Evolutionary conservation across 1,284 basidiomycete species (phyloP), one percentile per base, ranked within the genome.

Genomic region (Taiwanofungus camphoratus): DNA sequence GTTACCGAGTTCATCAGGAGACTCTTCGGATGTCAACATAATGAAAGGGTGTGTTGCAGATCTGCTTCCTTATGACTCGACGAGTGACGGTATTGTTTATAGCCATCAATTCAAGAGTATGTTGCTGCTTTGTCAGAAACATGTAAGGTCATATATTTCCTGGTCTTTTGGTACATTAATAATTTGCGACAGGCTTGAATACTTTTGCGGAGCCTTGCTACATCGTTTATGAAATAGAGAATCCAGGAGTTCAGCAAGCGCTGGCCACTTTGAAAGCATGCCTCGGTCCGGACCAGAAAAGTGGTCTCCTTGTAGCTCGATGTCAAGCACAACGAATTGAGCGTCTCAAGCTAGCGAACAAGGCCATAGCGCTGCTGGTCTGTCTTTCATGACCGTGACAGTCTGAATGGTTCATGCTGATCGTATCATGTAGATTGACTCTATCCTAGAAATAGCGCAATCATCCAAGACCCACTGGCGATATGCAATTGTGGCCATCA

Each of bases 391-490:
- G n/a, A n/a, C n/a, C n/a, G n/a, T n/a, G n/a, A n/a, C n/a, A n/a
- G n/a, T n/a, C n/a, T 27, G 19, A 36, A 32, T 27, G 32, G 6
- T 5, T 2, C 4, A 29, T 7, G 12, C 13, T 9, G 4, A 12
- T n/a, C 6, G 34, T 21, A 24, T n/a, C 15, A 16, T 16, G 2
- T 32, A 60, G 58, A 58, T 53, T 16, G 44, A 56, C 6, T 36
- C 48, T 2, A 50, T 82, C 16, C 58, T 82, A 21, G 66, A 71
- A 20, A 70, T 84, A 21, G 82, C 73, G 2, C 68, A 71, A 15
- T 74, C 75, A n/a, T 49, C 71, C 2, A 61, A 67, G 15, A 87
- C 86, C 11, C 88, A 95, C 61, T 94, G 92, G 92, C 76, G 82
- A 42, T 96, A 93, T 62, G 70, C 74, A 2, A 82, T 92, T 35